Conservation (phyloP, 2,329 filamentous ascomycete genomes). For the Akanthomyces dipterigenus region DNA sequence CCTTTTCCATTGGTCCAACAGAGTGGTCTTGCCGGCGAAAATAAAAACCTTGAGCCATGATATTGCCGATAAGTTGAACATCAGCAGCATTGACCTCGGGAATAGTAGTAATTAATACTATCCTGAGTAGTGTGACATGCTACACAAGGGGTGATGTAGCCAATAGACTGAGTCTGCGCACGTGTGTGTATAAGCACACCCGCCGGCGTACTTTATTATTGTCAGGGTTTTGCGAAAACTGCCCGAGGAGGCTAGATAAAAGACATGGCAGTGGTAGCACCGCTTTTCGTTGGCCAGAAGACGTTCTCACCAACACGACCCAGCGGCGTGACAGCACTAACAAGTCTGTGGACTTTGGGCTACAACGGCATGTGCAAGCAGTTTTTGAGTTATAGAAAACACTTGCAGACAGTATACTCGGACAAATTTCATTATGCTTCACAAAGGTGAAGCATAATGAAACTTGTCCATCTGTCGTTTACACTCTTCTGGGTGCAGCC, state of each 20-base stretch:
- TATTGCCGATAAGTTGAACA: neutral
- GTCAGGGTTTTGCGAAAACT: neutral
- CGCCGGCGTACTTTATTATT: neutral
- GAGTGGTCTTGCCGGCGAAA: neutral
- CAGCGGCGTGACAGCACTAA: neutral
- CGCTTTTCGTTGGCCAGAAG: neutral
- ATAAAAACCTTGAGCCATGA: neutral
- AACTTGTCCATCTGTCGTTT: too few species aligned
- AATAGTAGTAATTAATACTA: neutral
- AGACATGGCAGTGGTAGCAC: too few species aligned
- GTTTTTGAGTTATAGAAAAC: neutral
- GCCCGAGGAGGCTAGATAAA: neutral
- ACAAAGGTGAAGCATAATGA: too few species aligned
- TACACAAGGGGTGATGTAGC: neutral
- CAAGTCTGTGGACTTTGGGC: neutral
- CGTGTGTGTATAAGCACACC: neutral
- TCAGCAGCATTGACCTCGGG: neutral
- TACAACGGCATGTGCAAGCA: neutral
- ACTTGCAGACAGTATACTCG: neutral
- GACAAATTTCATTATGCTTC: too few species aligned
- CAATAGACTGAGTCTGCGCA: neutral
- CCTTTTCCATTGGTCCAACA: neutral
- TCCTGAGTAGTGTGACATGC: neutral
- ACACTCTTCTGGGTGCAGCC: too few species aligned
- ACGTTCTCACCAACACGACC: neutral